Percentiles rank a stretch among this genome's conserved stretches.
Evolutionary conservation across 139 green algal species (phyloP).

Genomic region (Tetradesmus obliquus): DNA sequence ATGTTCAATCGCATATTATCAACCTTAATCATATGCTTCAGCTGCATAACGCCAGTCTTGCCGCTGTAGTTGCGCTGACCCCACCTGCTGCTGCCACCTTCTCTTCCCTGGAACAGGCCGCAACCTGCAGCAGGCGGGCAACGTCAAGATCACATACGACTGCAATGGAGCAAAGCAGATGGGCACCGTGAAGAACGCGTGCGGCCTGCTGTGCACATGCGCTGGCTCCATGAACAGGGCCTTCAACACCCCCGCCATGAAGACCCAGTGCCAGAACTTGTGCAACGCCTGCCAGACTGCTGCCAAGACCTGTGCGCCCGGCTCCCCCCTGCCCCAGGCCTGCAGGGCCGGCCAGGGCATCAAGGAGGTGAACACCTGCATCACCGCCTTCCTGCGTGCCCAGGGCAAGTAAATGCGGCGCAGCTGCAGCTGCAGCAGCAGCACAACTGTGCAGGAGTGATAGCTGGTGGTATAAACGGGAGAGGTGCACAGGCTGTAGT

Average conservation of each 20-base stretch:
- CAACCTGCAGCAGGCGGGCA: conserved; percentile 11
- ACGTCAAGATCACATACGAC: background rate
- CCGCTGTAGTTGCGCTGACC: background rate
- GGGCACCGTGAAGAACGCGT: background rate
- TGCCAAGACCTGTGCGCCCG: background rate
- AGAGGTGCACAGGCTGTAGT: background rate
- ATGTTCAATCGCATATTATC: background rate
- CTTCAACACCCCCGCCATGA: background rate
- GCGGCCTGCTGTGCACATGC: conserved; percentile 25
- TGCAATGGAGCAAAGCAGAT: conserved; percentile 33
- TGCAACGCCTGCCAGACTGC: conserved; percentile 3
- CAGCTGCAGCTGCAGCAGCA: background rate
- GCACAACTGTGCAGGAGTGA: background rate
- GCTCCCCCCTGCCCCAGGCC: background rate
- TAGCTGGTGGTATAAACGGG: too few species aligned
- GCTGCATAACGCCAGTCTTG: too few species aligned
- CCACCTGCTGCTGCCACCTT: conserved; percentile 3
- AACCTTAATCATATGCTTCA: too few species aligned
- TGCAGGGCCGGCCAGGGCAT: background rate
- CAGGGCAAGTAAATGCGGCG: background rate
- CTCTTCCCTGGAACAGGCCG: background rate
- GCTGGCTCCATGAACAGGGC: conserved; percentile 20
- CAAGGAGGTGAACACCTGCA: conserved; percentile 25
- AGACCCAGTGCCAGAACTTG: background rate
- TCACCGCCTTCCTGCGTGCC: conserved; percentile 20